Evolutionary conservation across 805 yeast genomes (phyloP).

Genomic region (Soucietia sequanensis): DNA sequence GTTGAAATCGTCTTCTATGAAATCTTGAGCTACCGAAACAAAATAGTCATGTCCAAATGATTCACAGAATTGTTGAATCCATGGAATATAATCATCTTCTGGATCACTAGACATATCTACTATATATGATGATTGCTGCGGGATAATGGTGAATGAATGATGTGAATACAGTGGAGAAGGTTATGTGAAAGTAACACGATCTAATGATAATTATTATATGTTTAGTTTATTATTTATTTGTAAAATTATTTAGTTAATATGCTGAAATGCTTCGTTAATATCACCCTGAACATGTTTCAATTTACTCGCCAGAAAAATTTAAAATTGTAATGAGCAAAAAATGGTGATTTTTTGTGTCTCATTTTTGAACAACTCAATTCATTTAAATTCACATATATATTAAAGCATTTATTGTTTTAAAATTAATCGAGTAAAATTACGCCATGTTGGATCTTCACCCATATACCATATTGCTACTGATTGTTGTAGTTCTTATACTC

Average conservation of each 20-base stretch:
- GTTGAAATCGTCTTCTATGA: conserved; percentile 95
- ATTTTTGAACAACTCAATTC: background rate
- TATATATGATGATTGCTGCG: no score
- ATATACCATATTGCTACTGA: conserved; percentile 29
- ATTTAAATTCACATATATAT: background rate
- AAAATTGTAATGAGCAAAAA: background rate
- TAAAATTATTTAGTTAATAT: no score
- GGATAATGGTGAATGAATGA: no score
- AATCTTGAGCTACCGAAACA: conserved; percentile 88
- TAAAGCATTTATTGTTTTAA: background rate
- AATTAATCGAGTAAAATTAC: no score
- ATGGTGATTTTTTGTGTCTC: background rate
- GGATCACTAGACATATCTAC: conserved; percentile 40
- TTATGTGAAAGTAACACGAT: no score
- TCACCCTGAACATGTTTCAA: no score
- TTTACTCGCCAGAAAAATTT: background rate
- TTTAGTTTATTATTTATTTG: no score
- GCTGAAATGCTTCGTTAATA: no score
- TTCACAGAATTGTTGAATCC: conserved; percentile 81
- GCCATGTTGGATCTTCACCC: conserved; percentile 33
- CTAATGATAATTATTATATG: no score
- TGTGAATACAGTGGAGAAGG: no score
- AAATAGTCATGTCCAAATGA: conserved; percentile 85
- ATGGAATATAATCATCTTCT: conserved; percentile 63
- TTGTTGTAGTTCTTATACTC: conserved; percentile 34